Evolutionary conservation across 768 basidiomycete genomes (phyloP), one percentile per base, ranked within the genome.

Genomic region (Trametes elegans): DNA sequence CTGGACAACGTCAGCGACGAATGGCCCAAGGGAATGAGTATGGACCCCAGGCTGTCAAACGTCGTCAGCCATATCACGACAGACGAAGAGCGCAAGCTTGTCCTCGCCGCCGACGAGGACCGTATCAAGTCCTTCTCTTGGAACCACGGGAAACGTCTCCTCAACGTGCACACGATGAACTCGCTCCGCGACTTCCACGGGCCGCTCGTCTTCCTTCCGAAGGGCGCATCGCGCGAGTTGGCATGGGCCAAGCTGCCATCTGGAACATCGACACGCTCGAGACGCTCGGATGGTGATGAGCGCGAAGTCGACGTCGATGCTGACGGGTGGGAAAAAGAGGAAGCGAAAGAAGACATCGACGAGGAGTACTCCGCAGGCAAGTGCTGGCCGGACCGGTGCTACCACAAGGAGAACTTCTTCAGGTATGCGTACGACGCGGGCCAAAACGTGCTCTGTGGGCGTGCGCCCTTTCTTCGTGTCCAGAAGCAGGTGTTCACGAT

Each of bases 51-150:
- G 9, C 61, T 74, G 5, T 48, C 59, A 5, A 49, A 63, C 9
- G 48, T 68, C 40, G 67, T 66, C 10, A 50, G 43, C 10, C 16
- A 64, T 24, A 42, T 64, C 10, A 48, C 58, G 5, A 57, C 68
- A 9, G 72, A 75, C 53, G 70, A 71, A 6, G 55, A 61, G 19
- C 66, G 71, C 29, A 73, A 68, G 29, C 66, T 76, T 5, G 58
- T 76, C 4, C 73, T 72, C 53, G 63, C 66, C 5, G 74, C 66
- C 3, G 76, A 77, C 49, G 29, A 23, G 7, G 50, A 62, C 21
- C 59, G 75, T 11, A 55, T 76, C 58, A 77, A 76, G 57, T 71
- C 73, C 2, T 77, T 69, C 57, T 52, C 53, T 8, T 74, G 71
- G 69, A 27, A 29, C 21, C 32, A 8, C n/a, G 24, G 24, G 24